A percentile compares a stretch with the other conserved stretches of the same genome.
phyloP scores from a whole-genome alignment of 345 rosid species.

The Citrus australasica region DNA sequence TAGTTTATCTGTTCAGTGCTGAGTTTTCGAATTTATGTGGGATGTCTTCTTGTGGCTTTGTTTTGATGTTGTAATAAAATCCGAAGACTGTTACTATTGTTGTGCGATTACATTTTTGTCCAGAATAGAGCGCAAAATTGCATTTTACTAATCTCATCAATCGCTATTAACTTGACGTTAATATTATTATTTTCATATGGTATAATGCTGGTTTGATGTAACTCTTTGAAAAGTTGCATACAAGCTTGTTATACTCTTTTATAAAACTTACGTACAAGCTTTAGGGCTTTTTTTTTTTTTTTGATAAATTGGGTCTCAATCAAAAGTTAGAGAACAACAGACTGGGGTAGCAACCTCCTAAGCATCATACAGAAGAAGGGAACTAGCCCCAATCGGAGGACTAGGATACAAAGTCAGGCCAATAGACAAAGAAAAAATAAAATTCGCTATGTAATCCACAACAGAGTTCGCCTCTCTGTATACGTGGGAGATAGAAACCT shows the following conservation, averaged over 20 bases:
- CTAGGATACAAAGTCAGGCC: too few relatives aligned
- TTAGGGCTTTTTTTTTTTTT: not conserved
- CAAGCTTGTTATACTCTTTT: not conserved
- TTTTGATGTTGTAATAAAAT: conserved; percentile 10
- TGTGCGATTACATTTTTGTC: conserved; percentile 1
- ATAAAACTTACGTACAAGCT: not conserved
- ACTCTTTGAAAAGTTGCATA: not conserved
- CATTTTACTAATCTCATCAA: not conserved
- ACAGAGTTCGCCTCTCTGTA: too few relatives aligned
- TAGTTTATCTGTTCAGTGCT: not conserved
- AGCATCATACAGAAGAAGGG: too few relatives aligned
- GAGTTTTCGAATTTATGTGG: conserved; percentile 8
- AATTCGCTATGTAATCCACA: too few relatives aligned
- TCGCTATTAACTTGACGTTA: not conserved
- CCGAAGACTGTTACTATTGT: not conserved
- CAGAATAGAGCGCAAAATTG: not conserved
- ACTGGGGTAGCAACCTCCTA: too few relatives aligned
- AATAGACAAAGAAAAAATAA: too few relatives aligned
- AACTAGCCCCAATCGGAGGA: too few relatives aligned
- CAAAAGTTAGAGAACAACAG: too few relatives aligned
- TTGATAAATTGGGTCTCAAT: too few relatives aligned
- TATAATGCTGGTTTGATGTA: not conserved
- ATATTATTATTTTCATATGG: not conserved
- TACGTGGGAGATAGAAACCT: too few relatives aligned
- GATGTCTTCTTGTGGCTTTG: conserved; percentile 17